Base-by-base conservation (phyloP, 1,139 yeast genomes). In the Lodderomyces theae region DNA sequence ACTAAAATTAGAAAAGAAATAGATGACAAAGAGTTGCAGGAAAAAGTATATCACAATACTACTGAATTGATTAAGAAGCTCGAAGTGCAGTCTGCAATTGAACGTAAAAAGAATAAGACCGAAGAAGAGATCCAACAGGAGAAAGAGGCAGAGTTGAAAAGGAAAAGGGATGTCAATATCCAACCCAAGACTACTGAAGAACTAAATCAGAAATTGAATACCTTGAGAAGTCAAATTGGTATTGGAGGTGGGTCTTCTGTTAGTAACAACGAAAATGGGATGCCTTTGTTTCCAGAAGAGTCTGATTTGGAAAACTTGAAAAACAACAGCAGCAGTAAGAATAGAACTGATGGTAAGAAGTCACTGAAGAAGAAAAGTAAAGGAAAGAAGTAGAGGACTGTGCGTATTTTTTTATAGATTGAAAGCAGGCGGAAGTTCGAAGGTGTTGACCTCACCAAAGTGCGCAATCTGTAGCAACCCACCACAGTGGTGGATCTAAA, bases 41-140 rank as follows among this genome's bases (percentile, higher is more conserved):
- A 73, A 47, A 49, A 66, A 41, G 57, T 90, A n/a, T 88, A 68
- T 53, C 83, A 80, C 13, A 65, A 67, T 38, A 86, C 96, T 0
- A 82, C 70, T 39, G 64, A 67, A 43, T 57, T 74, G 32, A 80
- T 90, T 36, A 74, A 64, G 5, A 63, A 62, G 9, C 59, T 85
- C 18, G 97, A 90, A 56, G 85, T 78, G 59, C 72, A 71, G 46
- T 74, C 87, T 30, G 96, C 95, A 0, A 63, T 79, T 12, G 79
- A 74, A 53, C 63, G 90, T 39, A 82, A 79, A 49, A 64, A 57
- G 46, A 40, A 36, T n/a, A 64, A 61, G 40, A 52, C 58, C 32
- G 41, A 43, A 15, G 49, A 54, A 25, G 60, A 55, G 34, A 41
- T 47, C 39, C 44, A 41, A 12, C 45, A 47, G 34, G 44, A 57